phyloP scores from a whole-genome alignment of 2,329 filamentous ascomycete species.

The Alternaria sp. region DNA sequence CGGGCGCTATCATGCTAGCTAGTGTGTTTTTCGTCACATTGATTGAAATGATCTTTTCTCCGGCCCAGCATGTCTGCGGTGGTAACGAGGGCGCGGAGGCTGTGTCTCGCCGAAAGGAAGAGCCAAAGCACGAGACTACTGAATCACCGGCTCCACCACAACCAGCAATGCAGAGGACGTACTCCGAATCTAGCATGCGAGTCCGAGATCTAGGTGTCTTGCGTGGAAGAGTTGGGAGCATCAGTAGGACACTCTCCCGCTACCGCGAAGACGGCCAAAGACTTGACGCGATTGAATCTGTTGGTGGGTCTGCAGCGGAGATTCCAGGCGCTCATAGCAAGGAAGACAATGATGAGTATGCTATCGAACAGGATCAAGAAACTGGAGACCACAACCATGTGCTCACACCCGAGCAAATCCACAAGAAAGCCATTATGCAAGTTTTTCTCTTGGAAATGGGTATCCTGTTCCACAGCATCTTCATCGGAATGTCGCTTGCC shows the following conservation, averaged over 20 bases:
- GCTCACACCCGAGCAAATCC: conserved; percentile 33
- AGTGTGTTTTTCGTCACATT: conserved; percentile 68
- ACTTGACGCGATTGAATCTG: conserved; percentile 56
- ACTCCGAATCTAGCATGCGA: conserved; percentile 34
- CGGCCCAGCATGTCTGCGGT: conserved; percentile 65
- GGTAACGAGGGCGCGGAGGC: conserved; percentile 53
- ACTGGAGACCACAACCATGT: conserved; percentile 21
- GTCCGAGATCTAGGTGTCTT: conserved; percentile 36
- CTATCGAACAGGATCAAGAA: conserved; percentile 36
- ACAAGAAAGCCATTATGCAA: conserved; percentile 44
- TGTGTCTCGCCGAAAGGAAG: conserved; percentile 25
- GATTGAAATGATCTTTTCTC: conserved; percentile 68
- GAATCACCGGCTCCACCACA: conserved; percentile 13
- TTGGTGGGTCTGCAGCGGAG: conserved; percentile 41
- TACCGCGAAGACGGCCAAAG: conserved; percentile 37
- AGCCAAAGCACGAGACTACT: conserved; percentile 8
- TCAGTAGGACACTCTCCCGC: conserved; percentile 41
- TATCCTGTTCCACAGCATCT: conserved; percentile 69
- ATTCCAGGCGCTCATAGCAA: conserved; percentile 53
- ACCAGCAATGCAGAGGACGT: conserved; percentile 21
- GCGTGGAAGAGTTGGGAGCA: conserved; percentile 35
- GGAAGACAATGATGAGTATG: conserved; percentile 32
- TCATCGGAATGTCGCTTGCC: conserved; percentile 68
- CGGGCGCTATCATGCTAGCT: conserved; percentile 69
- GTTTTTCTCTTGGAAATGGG: conserved; percentile 64